A percentile compares a stretch with the other conserved stretches of the same genome.
Evolutionary conservation across 2,329 filamentous ascomycete species (phyloP).

Genomic region (Penicillium vulpinum): DNA sequence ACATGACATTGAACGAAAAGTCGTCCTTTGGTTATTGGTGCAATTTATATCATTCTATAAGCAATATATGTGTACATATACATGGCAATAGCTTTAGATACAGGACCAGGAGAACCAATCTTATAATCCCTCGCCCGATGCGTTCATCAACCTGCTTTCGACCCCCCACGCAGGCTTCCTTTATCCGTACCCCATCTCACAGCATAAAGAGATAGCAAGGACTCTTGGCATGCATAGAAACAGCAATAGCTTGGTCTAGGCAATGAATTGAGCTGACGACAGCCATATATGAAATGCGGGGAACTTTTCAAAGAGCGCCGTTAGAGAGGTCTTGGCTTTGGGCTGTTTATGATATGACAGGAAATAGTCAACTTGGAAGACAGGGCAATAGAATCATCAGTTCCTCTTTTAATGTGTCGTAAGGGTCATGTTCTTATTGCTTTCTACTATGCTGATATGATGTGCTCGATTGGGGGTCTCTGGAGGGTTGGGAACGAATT

Average conservation of each 20-base stretch:
- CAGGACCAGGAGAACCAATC: neutral
- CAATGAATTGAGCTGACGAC: neutral
- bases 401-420: neutral
- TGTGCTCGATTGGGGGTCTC: neutral
- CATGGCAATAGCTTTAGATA: neutral
- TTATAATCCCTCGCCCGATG: too few relatives aligned
- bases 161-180: neutral
- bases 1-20: neutral
- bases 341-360: neutral
- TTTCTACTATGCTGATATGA: neutral
- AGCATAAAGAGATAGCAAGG: neutral
- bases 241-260: neutral
- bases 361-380: neutral
- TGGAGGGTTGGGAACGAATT: neutral
- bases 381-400: neutral
- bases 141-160: too few relatives aligned
- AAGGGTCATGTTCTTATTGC: too few relatives aligned
- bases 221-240: neutral
- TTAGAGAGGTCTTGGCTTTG: neutral
- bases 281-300: constrained; percentile 3
- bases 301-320: neutral
- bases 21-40: neutral
- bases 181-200: neutral
- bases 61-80: neutral
- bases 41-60: neutral